Percentiles rank a stretch among this genome's conserved stretches.
These are phyloP conservation scores for Dysphania ambrosioides DNA, from an alignment of 148 eudicot genomes.

Conservation along the genomic window DNA sequence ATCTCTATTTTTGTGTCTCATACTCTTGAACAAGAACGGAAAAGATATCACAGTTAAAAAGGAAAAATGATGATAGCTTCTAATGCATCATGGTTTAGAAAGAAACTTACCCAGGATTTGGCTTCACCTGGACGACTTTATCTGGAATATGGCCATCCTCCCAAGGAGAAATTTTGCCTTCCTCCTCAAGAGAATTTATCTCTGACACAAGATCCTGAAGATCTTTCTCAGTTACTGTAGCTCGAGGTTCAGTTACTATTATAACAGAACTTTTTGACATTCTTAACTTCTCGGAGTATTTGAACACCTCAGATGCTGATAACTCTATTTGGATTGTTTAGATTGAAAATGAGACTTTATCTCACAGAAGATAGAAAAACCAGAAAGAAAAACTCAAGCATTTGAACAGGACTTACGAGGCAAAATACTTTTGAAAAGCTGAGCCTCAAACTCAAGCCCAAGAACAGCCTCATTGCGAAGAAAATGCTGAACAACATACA, in stretches of 20 bases:
- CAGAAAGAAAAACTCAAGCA: background rate
- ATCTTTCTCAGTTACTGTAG: constrained; percentile 55
- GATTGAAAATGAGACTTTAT: background rate
- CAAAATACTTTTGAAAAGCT: constrained; percentile 68
- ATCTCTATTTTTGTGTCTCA: background rate
- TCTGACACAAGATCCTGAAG: constrained; percentile 41
- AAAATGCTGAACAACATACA: constrained; percentile 55
- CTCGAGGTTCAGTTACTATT: constrained; percentile 62
- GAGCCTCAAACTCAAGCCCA: constrained; percentile 75
- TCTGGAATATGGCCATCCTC: constrained; percentile 69
- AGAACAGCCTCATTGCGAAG: constrained; percentile 71
- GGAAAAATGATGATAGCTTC: constrained; percentile 3
- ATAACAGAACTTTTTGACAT: constrained; percentile 54
- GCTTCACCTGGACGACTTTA: constrained; percentile 53
- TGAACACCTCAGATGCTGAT: constrained; percentile 59
- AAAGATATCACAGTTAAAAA: background rate
- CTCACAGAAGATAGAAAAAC: background rate
- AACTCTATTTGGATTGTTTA: constrained; percentile 35
- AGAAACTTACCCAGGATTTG: constrained; percentile 59
- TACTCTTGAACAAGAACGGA: background rate
- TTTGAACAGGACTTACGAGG: constrained; percentile 50
- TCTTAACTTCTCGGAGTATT: constrained; percentile 50
- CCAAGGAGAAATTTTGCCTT: constrained; percentile 48
- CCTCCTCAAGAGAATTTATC: constrained; percentile 49
- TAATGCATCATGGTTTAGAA: background rate